Evolutionary conservation across 805 yeast species (phyloP).

Genomic region (Suhomyces emberorum): DNA sequence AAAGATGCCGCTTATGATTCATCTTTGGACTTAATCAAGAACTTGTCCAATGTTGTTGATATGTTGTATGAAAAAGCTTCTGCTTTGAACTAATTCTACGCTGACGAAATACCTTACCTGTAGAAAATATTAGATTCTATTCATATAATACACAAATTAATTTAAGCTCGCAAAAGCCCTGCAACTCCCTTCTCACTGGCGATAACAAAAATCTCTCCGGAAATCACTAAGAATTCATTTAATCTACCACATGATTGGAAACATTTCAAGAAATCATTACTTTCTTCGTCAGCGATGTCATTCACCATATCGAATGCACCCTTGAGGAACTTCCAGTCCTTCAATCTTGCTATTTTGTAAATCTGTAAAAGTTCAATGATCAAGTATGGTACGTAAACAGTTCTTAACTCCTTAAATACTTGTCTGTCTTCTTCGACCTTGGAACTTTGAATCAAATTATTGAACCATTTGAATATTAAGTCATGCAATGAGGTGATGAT

Average conservation of each 20-base stretch:
- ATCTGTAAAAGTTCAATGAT: constrained; percentile 65
- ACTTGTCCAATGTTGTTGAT: constrained; percentile 86
- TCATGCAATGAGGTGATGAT: constrained; percentile 25
- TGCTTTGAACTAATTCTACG: constrained; percentile 62
- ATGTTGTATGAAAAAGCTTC: constrained; percentile 91
- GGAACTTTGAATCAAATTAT: constrained; percentile 17
- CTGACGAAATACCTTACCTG: too few species aligned
- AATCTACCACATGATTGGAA: constrained; percentile 57
- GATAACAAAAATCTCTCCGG: constrained; percentile 57
- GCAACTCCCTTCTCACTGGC: constrained; percentile 44
- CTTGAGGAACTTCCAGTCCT: constrained; percentile 43
- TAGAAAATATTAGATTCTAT: too few species aligned
- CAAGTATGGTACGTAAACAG: constrained; percentile 69
- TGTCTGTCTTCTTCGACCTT: constrained; percentile 29
- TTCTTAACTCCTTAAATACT: constrained; percentile 53
- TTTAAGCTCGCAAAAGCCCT: constrained; percentile 32
- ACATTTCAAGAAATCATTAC: constrained; percentile 54
- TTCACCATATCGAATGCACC: constrained; percentile 60
- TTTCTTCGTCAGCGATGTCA: constrained; percentile 64
- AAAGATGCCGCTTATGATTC: constrained; percentile 87
- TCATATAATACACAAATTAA: too few species aligned
- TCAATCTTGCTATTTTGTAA: constrained; percentile 32
- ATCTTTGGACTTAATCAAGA: constrained; percentile 80
- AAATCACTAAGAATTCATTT: constrained; percentile 48
- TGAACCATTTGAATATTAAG: constrained; percentile 37